phyloP scores from a whole-genome alignment of 768 basidiomycete species.

The Hemileccinum impolitum region DNA sequence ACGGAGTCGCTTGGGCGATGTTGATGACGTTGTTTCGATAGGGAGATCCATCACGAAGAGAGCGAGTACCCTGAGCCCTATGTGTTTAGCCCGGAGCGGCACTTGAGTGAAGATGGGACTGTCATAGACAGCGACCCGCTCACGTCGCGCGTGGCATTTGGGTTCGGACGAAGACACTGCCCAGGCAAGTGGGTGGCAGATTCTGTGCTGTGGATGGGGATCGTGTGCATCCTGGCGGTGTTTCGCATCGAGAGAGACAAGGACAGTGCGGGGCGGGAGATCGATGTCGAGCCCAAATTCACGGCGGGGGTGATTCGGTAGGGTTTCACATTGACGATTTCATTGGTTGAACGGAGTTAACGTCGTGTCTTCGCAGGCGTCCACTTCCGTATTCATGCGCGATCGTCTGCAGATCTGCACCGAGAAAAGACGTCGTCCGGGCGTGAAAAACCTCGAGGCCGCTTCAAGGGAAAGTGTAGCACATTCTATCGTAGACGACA shows the following conservation, averaged over 20 bases:
- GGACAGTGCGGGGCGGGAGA: constrained; percentile 20
- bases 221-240: constrained; percentile 27
- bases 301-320: constrained; percentile 32
- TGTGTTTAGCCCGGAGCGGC: constrained; percentile 26
- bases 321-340: constrained; percentile 15
- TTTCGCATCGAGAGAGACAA: constrained; percentile 22
- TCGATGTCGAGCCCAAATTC: constrained; percentile 29
- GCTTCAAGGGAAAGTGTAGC: no score
- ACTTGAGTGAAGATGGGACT: constrained; percentile 23
- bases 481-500: neutral
- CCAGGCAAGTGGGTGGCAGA: constrained; percentile 33
- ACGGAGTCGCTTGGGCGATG: neutral
- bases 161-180: constrained; percentile 31
- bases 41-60: constrained; percentile 32
- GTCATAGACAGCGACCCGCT: constrained; percentile 24
- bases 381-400: constrained; percentile 31
- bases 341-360: constrained; percentile 10
- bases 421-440: constrained; percentile 19
- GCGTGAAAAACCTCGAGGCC: no score
- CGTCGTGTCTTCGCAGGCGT: constrained; percentile 20
- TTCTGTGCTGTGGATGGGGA: constrained; percentile 28
- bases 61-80: constrained; percentile 26
- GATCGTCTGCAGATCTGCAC: constrained; percentile 27
- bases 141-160: constrained; percentile 26
- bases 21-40: neutral